Conservation (phyloP, 441 rosid genomes). For the Aleurites moluccanus region DNA sequence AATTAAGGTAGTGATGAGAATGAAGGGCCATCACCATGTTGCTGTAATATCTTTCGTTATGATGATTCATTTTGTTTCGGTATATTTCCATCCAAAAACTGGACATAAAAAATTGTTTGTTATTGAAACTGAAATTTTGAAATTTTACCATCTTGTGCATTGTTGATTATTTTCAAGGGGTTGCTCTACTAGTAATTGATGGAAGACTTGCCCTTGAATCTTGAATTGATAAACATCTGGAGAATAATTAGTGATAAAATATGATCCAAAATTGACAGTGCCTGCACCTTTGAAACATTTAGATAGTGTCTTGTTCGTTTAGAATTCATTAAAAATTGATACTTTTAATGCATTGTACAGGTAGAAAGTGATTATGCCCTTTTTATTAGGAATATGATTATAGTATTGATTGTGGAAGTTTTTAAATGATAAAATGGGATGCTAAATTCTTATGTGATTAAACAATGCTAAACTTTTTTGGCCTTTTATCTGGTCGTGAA, state of each 20-base stretch:
- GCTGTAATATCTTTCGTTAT: not conserved
- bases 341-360: not conserved
- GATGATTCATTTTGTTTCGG: not conserved
- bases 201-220: not conserved
- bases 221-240: not conserved
- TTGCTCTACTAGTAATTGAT: not conserved
- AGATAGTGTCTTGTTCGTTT: not conserved
- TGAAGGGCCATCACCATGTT: not conserved
- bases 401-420: not conserved
- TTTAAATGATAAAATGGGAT: not conserved
- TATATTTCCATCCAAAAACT: not conserved
- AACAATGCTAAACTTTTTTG: not conserved
- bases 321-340: not conserved
- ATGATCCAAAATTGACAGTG: not conserved
- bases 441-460: not conserved
- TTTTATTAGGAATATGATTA: slow-evolving; percentile 1
- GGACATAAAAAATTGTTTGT: not conserved
- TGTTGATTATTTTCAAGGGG: not conserved
- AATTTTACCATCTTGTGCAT: not conserved
- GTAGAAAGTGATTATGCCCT: not conserved
- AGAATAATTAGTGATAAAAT: not conserved
- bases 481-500: not conserved
- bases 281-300: not conserved
- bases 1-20: not conserved
- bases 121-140: not conserved